Percentiles rank a stretch among this genome's conserved stretches.
These are phyloP conservation scores for Cladosporium sp. DNA, from an alignment of 2,329 filamentous ascomycete genomes.

Conservation along the genomic window DNA sequence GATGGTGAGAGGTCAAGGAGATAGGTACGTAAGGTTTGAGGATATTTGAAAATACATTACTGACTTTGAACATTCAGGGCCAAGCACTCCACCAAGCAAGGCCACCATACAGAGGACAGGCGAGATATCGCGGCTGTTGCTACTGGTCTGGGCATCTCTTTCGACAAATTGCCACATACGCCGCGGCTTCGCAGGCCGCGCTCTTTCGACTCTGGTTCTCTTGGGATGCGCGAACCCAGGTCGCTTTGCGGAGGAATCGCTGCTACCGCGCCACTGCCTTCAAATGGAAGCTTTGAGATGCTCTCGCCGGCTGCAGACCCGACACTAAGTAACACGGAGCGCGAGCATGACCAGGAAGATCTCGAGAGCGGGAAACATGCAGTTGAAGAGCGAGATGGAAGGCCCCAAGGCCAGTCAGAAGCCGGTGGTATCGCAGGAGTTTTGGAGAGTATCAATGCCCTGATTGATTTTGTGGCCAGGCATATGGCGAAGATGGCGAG, in stretches of 20 bases:
- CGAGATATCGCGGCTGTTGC: neutral
- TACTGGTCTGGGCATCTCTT: conserved; percentile 3
- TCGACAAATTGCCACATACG: neutral
- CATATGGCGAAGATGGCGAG: conserved; percentile 25
- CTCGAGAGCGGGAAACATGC: neutral
- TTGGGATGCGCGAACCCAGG: neutral
- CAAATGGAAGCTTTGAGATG: neutral
- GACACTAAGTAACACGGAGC: neutral
- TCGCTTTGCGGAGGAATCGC: neutral
- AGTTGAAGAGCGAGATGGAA: too few relatives aligned
- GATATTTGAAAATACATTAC: neutral
- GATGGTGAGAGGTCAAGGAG: neutral
- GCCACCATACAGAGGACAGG: neutral
- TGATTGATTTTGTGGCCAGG: conserved; percentile 26
- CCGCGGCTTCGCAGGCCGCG: neutral
- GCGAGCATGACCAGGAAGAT: neutral
- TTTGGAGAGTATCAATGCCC: conserved; percentile 24
- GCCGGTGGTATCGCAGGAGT: conserved; percentile 5
- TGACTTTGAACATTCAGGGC: neutral
- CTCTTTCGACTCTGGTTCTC: neutral
- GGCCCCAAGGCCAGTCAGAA: neutral
- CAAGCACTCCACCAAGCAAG: neutral
- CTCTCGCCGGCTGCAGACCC: neutral
- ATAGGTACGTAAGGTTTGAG: neutral
- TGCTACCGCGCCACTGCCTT: conserved; percentile 20